A percentile compares a stretch with the other conserved stretches of the same genome.
These are phyloP conservation scores for Fusarium tanahbumbuense DNA, from an alignment of 2,329 filamentous ascomycete genomes.

Conservation along the genomic window DNA sequence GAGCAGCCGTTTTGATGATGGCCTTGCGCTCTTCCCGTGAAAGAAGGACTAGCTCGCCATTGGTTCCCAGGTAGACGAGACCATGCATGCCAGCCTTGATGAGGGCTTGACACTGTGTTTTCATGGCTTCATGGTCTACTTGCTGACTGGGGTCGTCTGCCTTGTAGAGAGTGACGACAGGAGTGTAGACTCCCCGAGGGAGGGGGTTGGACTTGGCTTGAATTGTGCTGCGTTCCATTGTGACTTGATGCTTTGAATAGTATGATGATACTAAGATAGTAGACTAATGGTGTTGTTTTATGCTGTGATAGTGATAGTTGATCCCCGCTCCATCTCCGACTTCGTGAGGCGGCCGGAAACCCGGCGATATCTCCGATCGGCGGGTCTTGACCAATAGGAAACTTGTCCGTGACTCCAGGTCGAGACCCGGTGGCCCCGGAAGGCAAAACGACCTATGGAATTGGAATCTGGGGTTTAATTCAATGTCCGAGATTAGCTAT, in stretches of 20 bases:
- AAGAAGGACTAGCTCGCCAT: constrained; percentile 59
- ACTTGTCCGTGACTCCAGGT: constrained; percentile 7
- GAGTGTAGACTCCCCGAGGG: constrained; percentile 59
- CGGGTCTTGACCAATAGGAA: constrained; percentile 1
- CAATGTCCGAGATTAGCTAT: constrained; percentile 16
- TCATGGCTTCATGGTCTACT: constrained; percentile 59
- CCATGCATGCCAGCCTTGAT: constrained; percentile 58
- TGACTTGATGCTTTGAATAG: background rate
- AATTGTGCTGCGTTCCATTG: constrained; percentile 48
- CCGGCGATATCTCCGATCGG: constrained; percentile 10
- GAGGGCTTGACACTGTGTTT: constrained; percentile 56
- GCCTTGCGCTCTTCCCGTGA: constrained; percentile 54
- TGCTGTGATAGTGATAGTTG: background rate
- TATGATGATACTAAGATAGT: background rate
- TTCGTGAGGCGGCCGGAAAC: background rate
- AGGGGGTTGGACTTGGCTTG: constrained; percentile 53
- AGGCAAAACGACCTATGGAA: background rate
- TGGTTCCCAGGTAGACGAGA: constrained; percentile 60
- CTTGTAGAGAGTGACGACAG: constrained; percentile 60
- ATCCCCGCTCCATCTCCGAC: constrained; percentile 13
- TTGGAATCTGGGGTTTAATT: background rate
- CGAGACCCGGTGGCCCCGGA: background rate
- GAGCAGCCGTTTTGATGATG: constrained; percentile 54
- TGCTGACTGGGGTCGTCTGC: constrained; percentile 53
- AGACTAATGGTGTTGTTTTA: background rate